phyloP scores from a whole-genome alignment of 495 filamentous ascomycete genomes.

The Neurospora sp. region DNA sequence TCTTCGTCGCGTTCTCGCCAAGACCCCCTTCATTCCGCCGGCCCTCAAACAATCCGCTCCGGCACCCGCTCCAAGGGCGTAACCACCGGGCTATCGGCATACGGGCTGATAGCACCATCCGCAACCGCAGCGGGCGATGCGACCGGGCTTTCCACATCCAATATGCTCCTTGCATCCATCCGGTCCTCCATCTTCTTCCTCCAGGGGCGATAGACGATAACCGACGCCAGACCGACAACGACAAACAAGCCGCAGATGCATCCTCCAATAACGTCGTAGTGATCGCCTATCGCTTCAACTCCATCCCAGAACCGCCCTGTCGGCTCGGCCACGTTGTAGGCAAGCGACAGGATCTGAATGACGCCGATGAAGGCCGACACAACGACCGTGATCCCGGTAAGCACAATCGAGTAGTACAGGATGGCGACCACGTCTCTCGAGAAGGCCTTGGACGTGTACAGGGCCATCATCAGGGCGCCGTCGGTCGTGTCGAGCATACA shows the following conservation, averaged over 20 bases:
- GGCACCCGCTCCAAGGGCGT: not conserved
- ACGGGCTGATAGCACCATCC: not conserved
- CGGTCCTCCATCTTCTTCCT: conserved; percentile 33
- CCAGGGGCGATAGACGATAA: conserved; percentile 71
- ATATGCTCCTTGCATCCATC: conserved; percentile 1
- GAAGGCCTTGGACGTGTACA: conserved; percentile 71
- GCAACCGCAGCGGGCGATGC: not conserved
- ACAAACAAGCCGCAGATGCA: conserved; percentile 77
- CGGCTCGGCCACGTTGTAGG: conserved; percentile 62
- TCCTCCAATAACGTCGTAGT: conserved; percentile 81
- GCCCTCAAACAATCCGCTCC: not conserved
- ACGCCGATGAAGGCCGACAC: conserved; percentile 79
- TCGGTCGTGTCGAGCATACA: conserved; percentile 84
- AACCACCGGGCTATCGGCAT: not conserved
- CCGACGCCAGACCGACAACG: conserved; percentile 59
- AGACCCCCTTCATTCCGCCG: not conserved
- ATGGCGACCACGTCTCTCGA: conserved; percentile 75
- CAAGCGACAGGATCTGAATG: conserved; percentile 71
- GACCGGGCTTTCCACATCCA: not conserved
- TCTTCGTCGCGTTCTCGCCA: not conserved
- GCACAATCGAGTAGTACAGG: conserved; percentile 86
- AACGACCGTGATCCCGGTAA: conserved; percentile 77
- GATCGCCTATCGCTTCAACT: conserved; percentile 60
- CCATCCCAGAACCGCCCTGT: conserved; percentile 80
- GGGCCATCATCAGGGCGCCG: conserved; percentile 87